These are phyloP conservation scores for Aspergillus intermedius DNA, from an alignment of 2,329 filamentous ascomycete genomes.

Conservation along the genomic window DNA sequence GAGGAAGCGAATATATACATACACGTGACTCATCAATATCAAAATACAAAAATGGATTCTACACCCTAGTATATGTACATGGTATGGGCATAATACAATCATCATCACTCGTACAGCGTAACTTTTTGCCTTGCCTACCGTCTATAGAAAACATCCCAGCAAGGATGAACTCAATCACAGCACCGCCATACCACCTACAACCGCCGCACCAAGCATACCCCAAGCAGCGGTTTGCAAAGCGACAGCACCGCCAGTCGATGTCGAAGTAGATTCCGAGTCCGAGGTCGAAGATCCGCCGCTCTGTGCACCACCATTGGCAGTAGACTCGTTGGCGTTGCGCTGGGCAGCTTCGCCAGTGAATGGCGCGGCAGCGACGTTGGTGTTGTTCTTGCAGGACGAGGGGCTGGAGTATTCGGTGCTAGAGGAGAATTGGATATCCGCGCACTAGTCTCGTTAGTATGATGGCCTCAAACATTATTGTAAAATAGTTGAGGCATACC, in stretches of 20 bases:
- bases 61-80: neutral
- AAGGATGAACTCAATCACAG: slow-evolving; percentile 13
- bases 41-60: neutral
- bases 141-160: neutral
- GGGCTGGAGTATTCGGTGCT: slow-evolving; percentile 40
- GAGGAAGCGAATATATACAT: neutral
- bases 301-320: slow-evolving; percentile 27
- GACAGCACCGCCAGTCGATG: slow-evolving; percentile 23
- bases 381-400: slow-evolving; percentile 53
- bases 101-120: neutral
- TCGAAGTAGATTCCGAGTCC: slow-evolving; percentile 13
- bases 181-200: slow-evolving; percentile 27
- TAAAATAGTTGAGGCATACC: slow-evolving; percentile 31
- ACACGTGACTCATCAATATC: neutral
- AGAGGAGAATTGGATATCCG: slow-evolving; percentile 62
- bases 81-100: neutral
- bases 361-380: slow-evolving; percentile 45
- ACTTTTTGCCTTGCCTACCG: neutral
- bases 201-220: slow-evolving; percentile 30
- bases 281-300: slow-evolving; percentile 12
- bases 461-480: neutral
- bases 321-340: slow-evolving; percentile 42
- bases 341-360: slow-evolving; percentile 33
- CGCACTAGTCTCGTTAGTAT: slow-evolving; percentile 47
- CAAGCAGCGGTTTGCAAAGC: slow-evolving; percentile 30